Evolutionary conservation across 306 rosid species (phyloP).

Genomic region (Benincasa hispida): DNA sequence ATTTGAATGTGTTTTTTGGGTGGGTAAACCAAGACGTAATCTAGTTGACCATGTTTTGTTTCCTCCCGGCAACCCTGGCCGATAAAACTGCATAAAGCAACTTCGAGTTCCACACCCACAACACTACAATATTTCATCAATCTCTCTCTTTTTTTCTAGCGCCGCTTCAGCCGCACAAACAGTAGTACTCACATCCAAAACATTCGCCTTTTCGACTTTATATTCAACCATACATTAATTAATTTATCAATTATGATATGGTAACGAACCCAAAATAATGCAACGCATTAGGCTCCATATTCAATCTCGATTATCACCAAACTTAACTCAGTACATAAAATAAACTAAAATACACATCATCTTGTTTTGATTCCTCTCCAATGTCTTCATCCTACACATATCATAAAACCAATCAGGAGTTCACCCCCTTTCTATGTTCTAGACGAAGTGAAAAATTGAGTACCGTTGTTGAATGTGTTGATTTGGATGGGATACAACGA

Average conservation of each 20-base stretch:
- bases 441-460: conserved; percentile 7
- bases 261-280: not conserved
- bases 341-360: not conserved
- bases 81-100: conserved; percentile 2
- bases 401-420: not conserved
- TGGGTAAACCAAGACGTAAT: not conserved
- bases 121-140: not conserved
- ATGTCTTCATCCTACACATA: not conserved
- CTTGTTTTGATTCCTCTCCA: too few relatives aligned
- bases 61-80: not conserved
- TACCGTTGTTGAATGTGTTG: conserved; percentile 1
- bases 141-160: not conserved
- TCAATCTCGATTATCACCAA: not conserved
- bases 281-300: not conserved
- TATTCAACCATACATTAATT: not conserved
- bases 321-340: not conserved
- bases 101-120: conserved; percentile 7
- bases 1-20: not conserved
- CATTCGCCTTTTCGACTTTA: not conserved
- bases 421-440: not conserved
- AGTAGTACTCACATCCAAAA: not conserved
- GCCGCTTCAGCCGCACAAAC: conserved; percentile 12
- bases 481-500: conserved; percentile 9
- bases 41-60: not conserved
- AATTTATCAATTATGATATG: too few relatives aligned